Evolutionary conservation across 352 stramenopile species (phyloP), one percentile per base, ranked within the genome.

Genomic region (Pythium dissimile): DNA sequence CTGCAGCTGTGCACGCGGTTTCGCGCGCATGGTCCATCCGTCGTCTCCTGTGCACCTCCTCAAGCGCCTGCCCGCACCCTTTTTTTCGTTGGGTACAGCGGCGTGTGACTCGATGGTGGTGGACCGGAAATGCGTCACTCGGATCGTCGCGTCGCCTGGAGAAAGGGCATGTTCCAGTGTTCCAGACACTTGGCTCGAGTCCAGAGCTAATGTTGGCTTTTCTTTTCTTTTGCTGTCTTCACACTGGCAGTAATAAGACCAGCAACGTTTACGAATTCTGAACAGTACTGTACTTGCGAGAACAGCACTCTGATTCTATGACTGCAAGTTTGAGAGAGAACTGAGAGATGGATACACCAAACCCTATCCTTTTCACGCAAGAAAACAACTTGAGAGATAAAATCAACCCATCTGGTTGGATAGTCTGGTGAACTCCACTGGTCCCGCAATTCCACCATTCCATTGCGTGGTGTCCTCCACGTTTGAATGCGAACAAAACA

Each of bases 31-130:
- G n/a, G 31, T 8, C 46, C 27, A 43, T 54, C 28, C 30, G 31
- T 20, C 42, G 5, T 43, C 12, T 15, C n/a, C n/a, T n/a, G 42
- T 34, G 46, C 46, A 54, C 46, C 46, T 54, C 46, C 46, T 54
- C 46, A 54, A n/a, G n/a, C n/a, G n/a, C n/a, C n/a, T n/a, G 46
- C 13, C 18, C 46, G 46, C 46, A 31, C 16, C 30, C 30, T 30
- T 31, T 32, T 23, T 23, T 3, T 26, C 11, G 23, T 49, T 54
- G 27, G 35, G 35, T 9, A 15, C 35, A 54, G 18, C 13, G 44
- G 46, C 28, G 46, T 54, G 46, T 20, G 46, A 54, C 46, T 54
- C 34, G 34, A n/a, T n/a, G 31, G 34, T 41, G 34, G 20, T 41
- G 34, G 34, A 41, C 20, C 34, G 12, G 34, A 41, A n/a, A 16